These are phyloP conservation scores for Pseudogymnoascus sp. DNA, from an alignment of 2,329 filamentous ascomycete genomes.

Conservation along the genomic window DNA sequence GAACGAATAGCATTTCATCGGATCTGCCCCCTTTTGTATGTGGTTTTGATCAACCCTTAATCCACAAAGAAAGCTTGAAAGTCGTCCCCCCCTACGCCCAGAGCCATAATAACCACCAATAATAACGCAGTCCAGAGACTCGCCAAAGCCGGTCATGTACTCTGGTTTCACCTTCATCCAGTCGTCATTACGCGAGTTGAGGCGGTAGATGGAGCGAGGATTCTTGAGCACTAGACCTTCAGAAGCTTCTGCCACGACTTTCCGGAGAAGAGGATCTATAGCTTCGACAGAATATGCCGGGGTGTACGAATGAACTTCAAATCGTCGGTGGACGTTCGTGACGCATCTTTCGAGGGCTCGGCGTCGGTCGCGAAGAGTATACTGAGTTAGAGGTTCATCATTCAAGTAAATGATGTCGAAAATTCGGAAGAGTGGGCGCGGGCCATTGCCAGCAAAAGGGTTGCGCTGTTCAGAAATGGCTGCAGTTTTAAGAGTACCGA, in stretches of 20 bases:
- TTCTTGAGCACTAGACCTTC: slow-evolving; percentile 94
- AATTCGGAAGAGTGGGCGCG: slow-evolving; percentile 70
- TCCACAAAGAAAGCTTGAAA: slow-evolving; percentile 87
- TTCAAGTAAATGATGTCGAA: slow-evolving; percentile 93
- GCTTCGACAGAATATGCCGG: slow-evolving; percentile 57
- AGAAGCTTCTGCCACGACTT: slow-evolving; percentile 75
- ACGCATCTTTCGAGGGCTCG: slow-evolving; percentile 66
- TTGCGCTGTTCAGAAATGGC: slow-evolving; percentile 73
- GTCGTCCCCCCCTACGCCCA: slow-evolving; percentile 68
- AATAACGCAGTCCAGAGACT: slow-evolving; percentile 81
- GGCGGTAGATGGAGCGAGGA: slow-evolving; percentile 71
- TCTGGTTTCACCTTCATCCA: slow-evolving; percentile 99
- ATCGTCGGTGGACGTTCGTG: slow-evolving; percentile 58
- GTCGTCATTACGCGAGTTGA: slow-evolving; percentile 86
- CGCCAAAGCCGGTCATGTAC: slow-evolving; percentile 94
- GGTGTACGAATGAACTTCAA: slow-evolving; percentile 73
- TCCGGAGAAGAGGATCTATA: slow-evolving; percentile 70
- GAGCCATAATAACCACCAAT: slow-evolving; percentile 91
- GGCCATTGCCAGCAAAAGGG: slow-evolving; percentile 49
- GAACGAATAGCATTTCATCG: slow-evolving; percentile 83
- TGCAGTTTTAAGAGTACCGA: slow-evolving; percentile 88
- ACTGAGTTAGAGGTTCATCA: slow-evolving; percentile 66
- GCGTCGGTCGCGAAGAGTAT: slow-evolving; percentile 72
- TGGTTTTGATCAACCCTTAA: slow-evolving; percentile 65
- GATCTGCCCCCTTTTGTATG: slow-evolving; percentile 43